Base-by-base conservation (phyloP, 2,329 filamentous ascomycete species). In the Aspergillus alliaceus region DNA sequence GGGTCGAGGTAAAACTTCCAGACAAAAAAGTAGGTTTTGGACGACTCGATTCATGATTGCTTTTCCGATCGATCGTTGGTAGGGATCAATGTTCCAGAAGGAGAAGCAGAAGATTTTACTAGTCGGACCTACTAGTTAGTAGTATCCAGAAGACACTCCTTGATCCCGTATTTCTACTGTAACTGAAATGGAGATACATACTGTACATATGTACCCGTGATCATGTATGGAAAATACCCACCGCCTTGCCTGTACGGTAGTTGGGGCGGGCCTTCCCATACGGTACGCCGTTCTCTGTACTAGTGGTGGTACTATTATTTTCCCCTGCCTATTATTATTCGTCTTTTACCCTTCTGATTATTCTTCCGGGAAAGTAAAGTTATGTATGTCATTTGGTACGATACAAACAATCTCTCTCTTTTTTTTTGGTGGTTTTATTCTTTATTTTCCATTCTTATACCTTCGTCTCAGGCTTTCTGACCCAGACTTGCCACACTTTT, bases 301-400 rank as follows among this genome's bases (percentile, higher is more conserved):
- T 64, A 60, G 61, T 60, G 57, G 53, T 44, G 27, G 59, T 53
- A 56, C 56, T 59, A 64, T 62, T 53, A 48, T 46, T 58, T 49
- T 50, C 47, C 51, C 50, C 50, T 60, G 57, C 55, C 61, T 62
- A 60, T 53, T 61, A 52, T 60, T 60, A 59, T 59, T 59, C 56
- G 49, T 58, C 35, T n/a, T 48, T 48, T 34, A 50, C 51, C 31
- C 25, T 39, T 46, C 48, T 56, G 25, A 56, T 51, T 55, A 58
- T 58, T 58, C 29, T 59, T 51, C 54, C 59, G 51, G 54, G 46
- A 35, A 58, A 55, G 44, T 48, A 48, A 22, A 51, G 46, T 54
- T 34, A 53, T 39, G 25, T 56, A 56, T 31, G 18, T n/a, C 44
- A 18, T 29, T 44, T 44, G 40, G 40, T 44, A 44, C 6, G 15